Evolutionary conservation across 805 yeast species (phyloP).

Genomic region (Lipomyces orientalis): DNA sequence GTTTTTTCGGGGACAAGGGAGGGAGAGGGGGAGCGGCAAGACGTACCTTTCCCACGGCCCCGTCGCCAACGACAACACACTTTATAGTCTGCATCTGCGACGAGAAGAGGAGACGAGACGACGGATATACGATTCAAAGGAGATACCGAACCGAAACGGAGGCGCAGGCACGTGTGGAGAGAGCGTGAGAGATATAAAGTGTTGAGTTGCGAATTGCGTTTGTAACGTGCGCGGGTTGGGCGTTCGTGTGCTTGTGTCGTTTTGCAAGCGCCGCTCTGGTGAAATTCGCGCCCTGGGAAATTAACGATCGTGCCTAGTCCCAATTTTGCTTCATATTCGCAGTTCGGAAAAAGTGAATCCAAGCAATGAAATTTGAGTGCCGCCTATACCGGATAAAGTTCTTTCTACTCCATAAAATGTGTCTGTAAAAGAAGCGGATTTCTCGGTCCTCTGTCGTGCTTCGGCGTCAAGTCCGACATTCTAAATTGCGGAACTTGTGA

Average conservation of each 20-base stretch:
- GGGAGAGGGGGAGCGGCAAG: background rate
- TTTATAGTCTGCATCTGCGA: conserved; percentile 51
- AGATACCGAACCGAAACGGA: background rate
- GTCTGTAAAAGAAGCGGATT: too few species aligned
- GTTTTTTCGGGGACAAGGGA: background rate
- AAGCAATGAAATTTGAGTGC: too few species aligned
- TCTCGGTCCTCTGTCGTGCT: too few species aligned
- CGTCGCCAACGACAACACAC: conserved; percentile 99
- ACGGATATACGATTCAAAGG: background rate
- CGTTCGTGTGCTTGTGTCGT: background rate
- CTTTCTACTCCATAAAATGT: too few species aligned
- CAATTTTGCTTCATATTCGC: background rate
- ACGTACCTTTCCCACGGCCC: conserved; percentile 91
- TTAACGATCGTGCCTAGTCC: background rate
- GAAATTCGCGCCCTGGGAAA: background rate
- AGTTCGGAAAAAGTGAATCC: background rate
- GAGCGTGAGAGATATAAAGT: background rate
- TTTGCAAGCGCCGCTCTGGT: background rate
- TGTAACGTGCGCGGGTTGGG: background rate
- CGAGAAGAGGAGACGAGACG: background rate
- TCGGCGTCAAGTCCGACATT: too few species aligned
- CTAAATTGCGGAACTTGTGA: too few species aligned
- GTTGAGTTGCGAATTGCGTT: background rate
- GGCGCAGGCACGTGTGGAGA: background rate
- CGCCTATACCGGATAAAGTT: too few species aligned